These are phyloP conservation scores for Monosporascus ibericus DNA, from an alignment of 2,329 filamentous ascomycete genomes.

Conservation along the genomic window DNA sequence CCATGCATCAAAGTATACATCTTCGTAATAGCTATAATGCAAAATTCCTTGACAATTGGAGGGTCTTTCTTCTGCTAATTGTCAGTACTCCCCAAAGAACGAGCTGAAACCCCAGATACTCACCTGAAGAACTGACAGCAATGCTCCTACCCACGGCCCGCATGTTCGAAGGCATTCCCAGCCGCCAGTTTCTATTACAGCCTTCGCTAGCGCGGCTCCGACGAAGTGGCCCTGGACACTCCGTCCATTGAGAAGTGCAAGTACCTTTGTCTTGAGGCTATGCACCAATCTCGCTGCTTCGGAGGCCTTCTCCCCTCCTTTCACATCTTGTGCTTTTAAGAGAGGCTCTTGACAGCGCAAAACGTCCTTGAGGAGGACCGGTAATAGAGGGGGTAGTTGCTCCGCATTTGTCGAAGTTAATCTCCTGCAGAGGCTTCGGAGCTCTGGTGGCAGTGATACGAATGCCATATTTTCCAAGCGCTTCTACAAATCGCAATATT, in stretches of 20 bases:
- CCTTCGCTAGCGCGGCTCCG: conserved; percentile 73
- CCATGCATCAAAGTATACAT: conserved; percentile 80
- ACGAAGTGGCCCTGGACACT: conserved; percentile 69
- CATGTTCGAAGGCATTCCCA: conserved; percentile 73
- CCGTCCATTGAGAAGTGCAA: conserved; percentile 71
- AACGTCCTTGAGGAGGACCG: conserved; percentile 59
- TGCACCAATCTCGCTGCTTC: conserved; percentile 69
- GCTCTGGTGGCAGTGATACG: conserved; percentile 46
- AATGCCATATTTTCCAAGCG: conserved; percentile 14
- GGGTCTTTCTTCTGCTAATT: conserved; percentile 66
- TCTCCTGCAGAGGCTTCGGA: conserved; percentile 60
- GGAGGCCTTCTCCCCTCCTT: conserved; percentile 52
- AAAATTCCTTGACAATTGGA: conserved; percentile 66
- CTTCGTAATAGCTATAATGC: conserved; percentile 69
- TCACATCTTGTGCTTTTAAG: conserved; percentile 55
- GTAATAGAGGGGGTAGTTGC: conserved; percentile 68
- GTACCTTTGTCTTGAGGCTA: conserved; percentile 73
- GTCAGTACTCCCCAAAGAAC: conserved; percentile 1
- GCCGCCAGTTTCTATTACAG: conserved; percentile 73
- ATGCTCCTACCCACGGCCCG: conserved; percentile 69
- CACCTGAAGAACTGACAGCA: conserved; percentile 70
- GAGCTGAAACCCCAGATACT: conserved; percentile 7
- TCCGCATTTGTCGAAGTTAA: conserved; percentile 65
- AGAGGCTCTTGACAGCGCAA: conserved; percentile 54
- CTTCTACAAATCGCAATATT: too few relatives aligned